A percentile compares a stretch with the other conserved stretches of the same genome.
Conservation (phyloP, 495 filamentous ascomycete species). For the Penicillium steckii region DNA sequence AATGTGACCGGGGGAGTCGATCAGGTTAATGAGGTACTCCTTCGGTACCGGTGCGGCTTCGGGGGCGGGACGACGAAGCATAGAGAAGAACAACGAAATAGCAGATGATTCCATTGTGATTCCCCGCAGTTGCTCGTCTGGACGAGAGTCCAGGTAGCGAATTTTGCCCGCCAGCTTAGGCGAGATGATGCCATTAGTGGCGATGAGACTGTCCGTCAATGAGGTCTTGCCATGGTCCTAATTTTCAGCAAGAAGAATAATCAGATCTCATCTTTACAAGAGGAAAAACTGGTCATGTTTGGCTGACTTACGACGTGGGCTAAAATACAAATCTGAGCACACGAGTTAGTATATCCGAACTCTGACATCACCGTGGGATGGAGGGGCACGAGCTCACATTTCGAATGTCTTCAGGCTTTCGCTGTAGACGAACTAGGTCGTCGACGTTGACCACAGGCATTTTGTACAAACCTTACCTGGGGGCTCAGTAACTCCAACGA, state of each 20-base stretch:
- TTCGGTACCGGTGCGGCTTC: constrained; percentile 68
- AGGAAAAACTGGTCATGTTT: neutral
- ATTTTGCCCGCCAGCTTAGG: constrained; percentile 97
- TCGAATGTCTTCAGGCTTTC: constrained; percentile 78
- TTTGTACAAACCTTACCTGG: constrained; percentile 28
- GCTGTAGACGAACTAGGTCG: constrained; percentile 81
- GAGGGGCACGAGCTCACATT: constrained; percentile 63
- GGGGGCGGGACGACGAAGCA: constrained; percentile 67
- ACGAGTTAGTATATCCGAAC: constrained; percentile 27
- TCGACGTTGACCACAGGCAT: constrained; percentile 91
- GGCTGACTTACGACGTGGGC: constrained; percentile 80
- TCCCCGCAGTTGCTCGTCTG: constrained; percentile 93
- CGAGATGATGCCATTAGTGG: constrained; percentile 99
- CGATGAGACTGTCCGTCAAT: constrained; percentile 91
- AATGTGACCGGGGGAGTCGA: constrained; percentile 97
- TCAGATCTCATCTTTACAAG: neutral
- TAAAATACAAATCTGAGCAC: constrained; percentile 85
- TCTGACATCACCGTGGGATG: constrained; percentile 34
- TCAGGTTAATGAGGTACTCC: constrained; percentile 96
- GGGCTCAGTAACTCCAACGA: constrained; percentile 5
- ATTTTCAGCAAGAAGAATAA: constrained; percentile 1
- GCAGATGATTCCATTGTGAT: constrained; percentile 99
- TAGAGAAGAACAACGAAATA: constrained; percentile 94
- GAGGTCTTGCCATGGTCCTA: constrained; percentile 98
- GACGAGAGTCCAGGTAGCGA: constrained; percentile 93